Evolutionary conservation across 208 protist species (phyloP).

Genomic region (Acanthamoeba quina): DNA sequence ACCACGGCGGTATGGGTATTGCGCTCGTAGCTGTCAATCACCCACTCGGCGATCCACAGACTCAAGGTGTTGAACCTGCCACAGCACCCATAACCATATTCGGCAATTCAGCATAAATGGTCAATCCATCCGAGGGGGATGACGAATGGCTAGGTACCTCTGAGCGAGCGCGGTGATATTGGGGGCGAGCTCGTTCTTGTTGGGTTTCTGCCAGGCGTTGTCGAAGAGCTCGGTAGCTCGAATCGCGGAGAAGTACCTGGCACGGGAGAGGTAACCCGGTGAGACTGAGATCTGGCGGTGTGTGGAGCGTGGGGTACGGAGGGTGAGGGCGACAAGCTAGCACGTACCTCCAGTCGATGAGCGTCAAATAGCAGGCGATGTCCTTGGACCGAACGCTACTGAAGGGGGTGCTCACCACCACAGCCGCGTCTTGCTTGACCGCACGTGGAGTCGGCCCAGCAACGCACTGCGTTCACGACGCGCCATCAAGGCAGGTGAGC

Average conservation of each 20-base stretch:
- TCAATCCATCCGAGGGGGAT: background rate
- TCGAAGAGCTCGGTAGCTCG: background rate
- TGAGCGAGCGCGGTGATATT: background rate
- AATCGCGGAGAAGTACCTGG: background rate
- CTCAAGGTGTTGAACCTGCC: background rate
- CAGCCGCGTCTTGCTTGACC: background rate
- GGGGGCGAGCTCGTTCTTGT: slow-evolving; percentile 1
- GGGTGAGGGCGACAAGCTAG: background rate
- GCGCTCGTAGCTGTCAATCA: background rate
- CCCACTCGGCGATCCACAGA: background rate
- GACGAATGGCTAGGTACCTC: background rate
- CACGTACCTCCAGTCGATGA: slow-evolving; percentile 7
- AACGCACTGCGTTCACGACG: too few relatives aligned
- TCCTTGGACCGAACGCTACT: background rate
- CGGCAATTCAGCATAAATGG: too few relatives aligned
- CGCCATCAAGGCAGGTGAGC: too few relatives aligned
- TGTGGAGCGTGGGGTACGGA: background rate
- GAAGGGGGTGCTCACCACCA: background rate
- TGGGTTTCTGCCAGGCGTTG: slow-evolving; percentile 6
- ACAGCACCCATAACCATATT: background rate
- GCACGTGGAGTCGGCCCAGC: background rate
- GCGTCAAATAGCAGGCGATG: background rate
- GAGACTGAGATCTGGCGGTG: too few relatives aligned
- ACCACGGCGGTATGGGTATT: background rate
- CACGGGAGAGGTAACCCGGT: too few relatives aligned